Evolutionary conservation across 2,329 filamentous ascomycete genomes (phyloP).

Genomic region (Cladophialophora carrionii): DNA sequence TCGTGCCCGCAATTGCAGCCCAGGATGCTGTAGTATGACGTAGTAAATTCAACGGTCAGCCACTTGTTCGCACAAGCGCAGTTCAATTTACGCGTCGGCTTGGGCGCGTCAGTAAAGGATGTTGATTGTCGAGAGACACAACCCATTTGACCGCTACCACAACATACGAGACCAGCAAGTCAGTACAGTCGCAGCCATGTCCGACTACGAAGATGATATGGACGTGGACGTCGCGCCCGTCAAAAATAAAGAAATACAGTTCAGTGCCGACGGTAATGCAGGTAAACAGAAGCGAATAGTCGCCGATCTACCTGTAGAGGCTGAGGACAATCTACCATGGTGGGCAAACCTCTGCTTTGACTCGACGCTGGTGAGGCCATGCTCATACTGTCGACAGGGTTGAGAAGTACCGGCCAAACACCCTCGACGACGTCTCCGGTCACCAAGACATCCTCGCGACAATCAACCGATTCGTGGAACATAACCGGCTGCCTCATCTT

Average conservation of each 20-base stretch:
- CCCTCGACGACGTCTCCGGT: conserved; percentile 88
- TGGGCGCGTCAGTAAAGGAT: conserved; percentile 10
- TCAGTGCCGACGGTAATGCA: conserved; percentile 71
- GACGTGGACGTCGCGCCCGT: conserved; percentile 63
- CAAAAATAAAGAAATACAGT: conserved; percentile 60
- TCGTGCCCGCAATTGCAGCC: conserved; percentile 1
- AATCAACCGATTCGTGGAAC: conserved; percentile 95
- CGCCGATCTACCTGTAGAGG: conserved; percentile 90
- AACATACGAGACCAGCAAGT: background rate
- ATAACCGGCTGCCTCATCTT: conserved; percentile 91
- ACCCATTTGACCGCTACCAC: background rate
- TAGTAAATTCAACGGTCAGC: background rate
- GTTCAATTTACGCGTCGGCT: conserved; percentile 23
- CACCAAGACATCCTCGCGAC: conserved; percentile 97
- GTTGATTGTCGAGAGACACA: background rate
- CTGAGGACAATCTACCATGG: conserved; percentile 93
- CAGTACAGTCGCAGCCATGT: conserved; percentile 47
- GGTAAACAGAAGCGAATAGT: conserved; percentile 88
- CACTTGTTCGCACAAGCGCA: background rate
- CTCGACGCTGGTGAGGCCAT: conserved; percentile 27
- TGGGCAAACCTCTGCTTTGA: conserved; percentile 45
- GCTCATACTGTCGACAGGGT: conserved; percentile 63
- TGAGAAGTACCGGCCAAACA: conserved; percentile 91
- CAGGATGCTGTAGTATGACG: background rate
- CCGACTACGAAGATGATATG: conserved; percentile 67